A percentile compares a stretch with the other conserved stretches of the same genome.
Evolutionary conservation across 1,284 basidiomycete species (phyloP).

Genomic region (Phlebopus sp.): DNA sequence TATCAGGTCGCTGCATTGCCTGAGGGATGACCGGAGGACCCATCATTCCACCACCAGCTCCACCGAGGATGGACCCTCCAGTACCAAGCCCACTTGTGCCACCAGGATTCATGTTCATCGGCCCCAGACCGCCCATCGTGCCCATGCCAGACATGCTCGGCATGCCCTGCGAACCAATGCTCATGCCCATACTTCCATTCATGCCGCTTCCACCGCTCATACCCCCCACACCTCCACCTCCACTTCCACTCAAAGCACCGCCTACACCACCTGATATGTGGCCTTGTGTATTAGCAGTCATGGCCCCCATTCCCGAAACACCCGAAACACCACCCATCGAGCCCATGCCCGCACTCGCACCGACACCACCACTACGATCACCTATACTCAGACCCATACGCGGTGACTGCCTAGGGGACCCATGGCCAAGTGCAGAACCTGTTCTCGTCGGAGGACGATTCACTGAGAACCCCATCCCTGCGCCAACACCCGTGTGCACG

Average conservation of each 20-base stretch:
- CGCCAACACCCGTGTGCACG: constrained; percentile 16
- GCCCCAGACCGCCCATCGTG: constrained; percentile 18
- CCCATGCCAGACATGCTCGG: constrained; percentile 15
- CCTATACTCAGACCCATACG: constrained; percentile 19
- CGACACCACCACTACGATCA: constrained; percentile 1
- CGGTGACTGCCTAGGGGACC: constrained; percentile 30
- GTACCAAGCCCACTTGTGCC: constrained; percentile 14
- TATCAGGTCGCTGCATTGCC: constrained; percentile 22
- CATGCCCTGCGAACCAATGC: constrained; percentile 20
- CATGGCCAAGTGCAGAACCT: constrained; percentile 25
- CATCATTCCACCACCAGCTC: constrained; percentile 19
- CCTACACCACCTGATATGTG: constrained; percentile 14
- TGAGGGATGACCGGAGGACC: constrained; percentile 30
- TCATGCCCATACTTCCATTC: constrained; percentile 19
- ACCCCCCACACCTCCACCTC: constrained; percentile 11
- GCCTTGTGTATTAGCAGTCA: constrained; percentile 11
- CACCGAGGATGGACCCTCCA: constrained; percentile 17
- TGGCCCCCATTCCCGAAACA: constrained; percentile 8
- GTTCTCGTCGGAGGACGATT: constrained; percentile 30
- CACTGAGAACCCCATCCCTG: constrained; percentile 19
- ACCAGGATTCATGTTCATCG: constrained; percentile 19
- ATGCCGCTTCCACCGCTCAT: constrained; percentile 10
- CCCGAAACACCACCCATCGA: neutral
- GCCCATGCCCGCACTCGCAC: neutral
- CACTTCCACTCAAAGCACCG: constrained; percentile 12